These are phyloP conservation scores for Malus hybrid DNA, from an alignment of 331 rosid species.

Conservation along the genomic window DNA sequence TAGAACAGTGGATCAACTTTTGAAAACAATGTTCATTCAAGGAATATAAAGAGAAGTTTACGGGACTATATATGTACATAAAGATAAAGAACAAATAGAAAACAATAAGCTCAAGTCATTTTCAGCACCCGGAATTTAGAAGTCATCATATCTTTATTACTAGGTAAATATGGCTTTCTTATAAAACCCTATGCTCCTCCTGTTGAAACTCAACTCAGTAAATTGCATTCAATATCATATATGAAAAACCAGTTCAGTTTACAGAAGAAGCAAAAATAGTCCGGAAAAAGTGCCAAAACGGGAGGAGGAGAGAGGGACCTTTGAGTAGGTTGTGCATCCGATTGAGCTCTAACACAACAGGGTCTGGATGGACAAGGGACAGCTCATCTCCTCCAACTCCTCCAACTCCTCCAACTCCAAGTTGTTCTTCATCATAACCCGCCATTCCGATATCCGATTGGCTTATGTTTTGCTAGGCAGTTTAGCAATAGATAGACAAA, in stretches of 20 bases:
- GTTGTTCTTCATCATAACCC: constrained; percentile 40
- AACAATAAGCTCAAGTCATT: neutral
- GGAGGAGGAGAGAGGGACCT: constrained; percentile 35
- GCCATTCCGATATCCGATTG: constrained; percentile 23
- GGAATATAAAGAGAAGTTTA: too few relatives aligned
- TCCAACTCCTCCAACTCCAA: neutral
- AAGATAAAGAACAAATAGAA: neutral
- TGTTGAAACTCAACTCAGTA: neutral
- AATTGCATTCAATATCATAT: neutral
- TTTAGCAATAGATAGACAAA: neutral
- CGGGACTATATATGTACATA: neutral
- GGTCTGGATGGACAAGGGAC: constrained; percentile 40
- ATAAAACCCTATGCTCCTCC: neutral
- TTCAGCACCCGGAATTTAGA: too few relatives aligned
- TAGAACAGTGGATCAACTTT: too few relatives aligned
- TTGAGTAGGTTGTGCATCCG: constrained; percentile 56
- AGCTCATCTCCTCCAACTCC: constrained; percentile 32
- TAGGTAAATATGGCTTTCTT: neutral
- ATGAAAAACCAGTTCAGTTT: neutral
- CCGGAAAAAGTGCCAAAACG: neutral
- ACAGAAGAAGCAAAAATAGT: neutral
- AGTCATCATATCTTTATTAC: neutral
- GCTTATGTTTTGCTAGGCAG: neutral
- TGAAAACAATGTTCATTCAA: too few relatives aligned
- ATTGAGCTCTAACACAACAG: constrained; percentile 61